Base-by-base conservation (phyloP, 331 rosid species). In the Phaseolus coccineus region DNA sequence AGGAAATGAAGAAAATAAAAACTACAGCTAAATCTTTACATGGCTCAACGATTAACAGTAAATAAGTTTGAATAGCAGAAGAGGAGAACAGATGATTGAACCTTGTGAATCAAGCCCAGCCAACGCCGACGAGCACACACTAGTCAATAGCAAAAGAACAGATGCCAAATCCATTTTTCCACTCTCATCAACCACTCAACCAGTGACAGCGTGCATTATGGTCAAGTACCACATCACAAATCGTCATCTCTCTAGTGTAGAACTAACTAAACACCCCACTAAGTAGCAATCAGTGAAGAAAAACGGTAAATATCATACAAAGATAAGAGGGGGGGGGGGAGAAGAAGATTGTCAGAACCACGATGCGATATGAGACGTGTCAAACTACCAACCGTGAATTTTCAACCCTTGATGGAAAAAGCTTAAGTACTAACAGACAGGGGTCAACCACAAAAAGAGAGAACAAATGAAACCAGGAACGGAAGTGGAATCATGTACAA, bases 81-180 rank as follows among this genome's bases (percentile, higher is more conserved):
- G 35, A 71, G 46, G 24, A 65, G 65, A 68, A 40, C 5, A 64
- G 46, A 35, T 39, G 47, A 69, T 16, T 39, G 64, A 88, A 94
- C 98, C 98, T 92, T 94, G 93, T 71, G 64, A 6, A 84, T 92
- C 93, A 75, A 73, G 48, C 31, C 71, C 14, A 33, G 96, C 77
- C 79, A 85, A 19, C 6, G 55, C 96, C 58, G 82, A 73, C 65
- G 87, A 84, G 52, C 50, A 78, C 48, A 87, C 52, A 81, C 80
- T 85, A 83, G 84, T 74, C 68, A 90, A 85, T 58, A 85, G 58
- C 77, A 85, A 77, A 72, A 84, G 74, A 63, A 80, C 28, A 81
- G 81, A 66, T 56, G 83, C 40, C 69, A 81, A 71, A 66, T 81
- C 83, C 97, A 94, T 94, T 84, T 93, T 83, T 81, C 86, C 88